Conservation (phyloP, 768 basidiomycete genomes). For the Suillus paluster region DNA sequence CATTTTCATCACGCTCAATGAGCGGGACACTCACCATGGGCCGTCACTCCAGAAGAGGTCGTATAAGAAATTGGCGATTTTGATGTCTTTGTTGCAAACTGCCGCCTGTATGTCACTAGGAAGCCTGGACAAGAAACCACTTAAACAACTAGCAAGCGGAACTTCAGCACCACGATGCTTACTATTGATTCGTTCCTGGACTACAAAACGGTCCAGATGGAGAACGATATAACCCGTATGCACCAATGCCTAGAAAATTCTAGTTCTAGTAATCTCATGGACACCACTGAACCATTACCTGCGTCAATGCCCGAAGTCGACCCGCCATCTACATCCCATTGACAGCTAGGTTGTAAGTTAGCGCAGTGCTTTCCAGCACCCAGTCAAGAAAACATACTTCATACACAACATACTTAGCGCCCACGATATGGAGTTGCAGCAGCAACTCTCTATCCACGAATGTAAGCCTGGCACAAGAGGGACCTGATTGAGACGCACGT, state of each 20-base stretch:
- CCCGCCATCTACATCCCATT: slow-evolving; percentile 17
- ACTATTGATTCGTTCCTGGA: slow-evolving; percentile 28
- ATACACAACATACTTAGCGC: slow-evolving; percentile 32
- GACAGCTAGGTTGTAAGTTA: slow-evolving; percentile 21
- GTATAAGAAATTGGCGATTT: slow-evolving; percentile 23
- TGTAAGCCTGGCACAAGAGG: not conserved
- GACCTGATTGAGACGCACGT: slow-evolving; percentile 12
- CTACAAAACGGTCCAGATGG: slow-evolving; percentile 13
- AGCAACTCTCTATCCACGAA: slow-evolving; percentile 22
- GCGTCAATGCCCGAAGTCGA: slow-evolving; percentile 18
- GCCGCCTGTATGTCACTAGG: slow-evolving; percentile 24
- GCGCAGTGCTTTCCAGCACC: not conserved
- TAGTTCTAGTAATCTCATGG: slow-evolving; percentile 12
- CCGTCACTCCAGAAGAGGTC: slow-evolving; percentile 21
- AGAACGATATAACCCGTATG: slow-evolving; percentile 13
- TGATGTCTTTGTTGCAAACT: slow-evolving; percentile 24
- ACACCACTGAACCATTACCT: slow-evolving; percentile 2
- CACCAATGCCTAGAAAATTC: slow-evolving; percentile 8
- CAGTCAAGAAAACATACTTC: slow-evolving; percentile 19
- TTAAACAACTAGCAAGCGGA: not conserved
- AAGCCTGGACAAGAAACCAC: slow-evolving; percentile 16
- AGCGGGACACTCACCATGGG: slow-evolving; percentile 18
- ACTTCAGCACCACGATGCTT: not conserved
- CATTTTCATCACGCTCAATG: not conserved
- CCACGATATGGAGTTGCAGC: slow-evolving; percentile 32